Base-by-base conservation (phyloP, 768 basidiomycete species). In the Rhodocollybia butyracea region DNA sequence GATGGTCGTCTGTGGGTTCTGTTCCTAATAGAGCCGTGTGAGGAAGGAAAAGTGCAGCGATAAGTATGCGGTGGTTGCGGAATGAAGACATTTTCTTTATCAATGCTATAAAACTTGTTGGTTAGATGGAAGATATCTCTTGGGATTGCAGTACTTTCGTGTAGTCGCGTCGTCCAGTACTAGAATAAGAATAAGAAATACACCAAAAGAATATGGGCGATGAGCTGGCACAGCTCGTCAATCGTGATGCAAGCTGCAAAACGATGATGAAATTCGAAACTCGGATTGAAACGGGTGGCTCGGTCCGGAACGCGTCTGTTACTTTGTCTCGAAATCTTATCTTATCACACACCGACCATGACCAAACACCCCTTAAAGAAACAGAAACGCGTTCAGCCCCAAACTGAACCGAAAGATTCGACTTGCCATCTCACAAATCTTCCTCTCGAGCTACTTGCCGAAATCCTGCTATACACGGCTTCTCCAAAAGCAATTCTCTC, bases 21-120 rank as follows among this genome's bases (percentile, higher is more conserved):
- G 57, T 22, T 66, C 80, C 83, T 39, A 84, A 71, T 42, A 85
- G 81, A 40, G 83, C 82, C 34, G 89, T 88, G 57, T 81, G 82
- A 34, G 91, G 91, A 32, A 92, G 83, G 66, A 93, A 91, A 56
- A 92, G 83, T n/a, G 88, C 86, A 15, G 89, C 91, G 67, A 93
- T 85, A 68, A 92, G 75, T 53, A 88, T 78, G 30, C 91, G 76
- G 68, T 89, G 86, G 69, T 83, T 82, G 54, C 85, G 77, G 64
- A 90, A 80, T 34, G 88, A 85, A 89, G 90, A 90, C 57, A 69
- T 64, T 41, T 51, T 29, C 12, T n/a, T n/a, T n/a, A n/a, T n/a
- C n/a, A n/a, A n/a, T n/a, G n/a, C n/a, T n/a, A n/a, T n/a, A n/a
- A n/a, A n/a, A n/a, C n/a, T n/a, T n/a, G n/a, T n/a, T n/a, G n/a